Percentiles rank a stretch among this genome's conserved stretches.
Conservation (phyloP, 208 protist genomes). For the Leishmania gerbilli region DNA sequence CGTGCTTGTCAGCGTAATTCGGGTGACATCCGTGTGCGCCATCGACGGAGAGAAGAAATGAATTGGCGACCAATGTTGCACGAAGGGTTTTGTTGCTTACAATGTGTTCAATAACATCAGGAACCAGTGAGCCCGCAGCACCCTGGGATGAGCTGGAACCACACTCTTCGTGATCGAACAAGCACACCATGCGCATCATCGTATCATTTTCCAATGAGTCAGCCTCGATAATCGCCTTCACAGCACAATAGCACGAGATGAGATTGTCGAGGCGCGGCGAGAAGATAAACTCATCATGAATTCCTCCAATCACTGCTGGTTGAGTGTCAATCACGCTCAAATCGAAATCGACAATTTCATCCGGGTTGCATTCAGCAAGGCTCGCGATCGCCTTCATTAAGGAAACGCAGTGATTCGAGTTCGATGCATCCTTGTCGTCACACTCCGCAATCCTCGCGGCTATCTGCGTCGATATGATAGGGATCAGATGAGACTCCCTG, state of each 20-base stretch:
- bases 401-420: slow-evolving; percentile 55
- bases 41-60: slow-evolving; percentile 95
- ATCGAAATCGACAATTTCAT: slow-evolving; percentile 96
- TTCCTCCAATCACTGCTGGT: slow-evolving; percentile 87
- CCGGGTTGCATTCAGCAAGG: slow-evolving; percentile 48
- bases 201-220: slow-evolving; percentile 60
- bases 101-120: slow-evolving; percentile 82
- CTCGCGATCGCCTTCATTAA: slow-evolving; percentile 81
- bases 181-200: slow-evolving; percentile 83
- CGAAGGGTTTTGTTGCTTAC: slow-evolving; percentile 40
- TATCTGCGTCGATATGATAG: slow-evolving; percentile 84
- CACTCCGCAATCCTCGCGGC: slow-evolving; percentile 26
- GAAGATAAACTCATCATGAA: slow-evolving; percentile 96
- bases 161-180: slow-evolving; percentile 93
- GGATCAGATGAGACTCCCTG: slow-evolving; percentile 94
- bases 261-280: slow-evolving; percentile 96
- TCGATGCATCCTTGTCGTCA: slow-evolving; percentile 13
- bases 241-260: slow-evolving; percentile 92
- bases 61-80: slow-evolving; percentile 80
- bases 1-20: slow-evolving; percentile 96
- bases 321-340: slow-evolving; percentile 95
- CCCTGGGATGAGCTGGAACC: slow-evolving; percentile 80
- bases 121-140: slow-evolving; percentile 72
- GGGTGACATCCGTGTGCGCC: slow-evolving; percentile 97
- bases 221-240: slow-evolving; percentile 77